phyloP scores from a whole-genome alignment of 2,329 filamentous ascomycete genomes.

The Xylaria digitata region DNA sequence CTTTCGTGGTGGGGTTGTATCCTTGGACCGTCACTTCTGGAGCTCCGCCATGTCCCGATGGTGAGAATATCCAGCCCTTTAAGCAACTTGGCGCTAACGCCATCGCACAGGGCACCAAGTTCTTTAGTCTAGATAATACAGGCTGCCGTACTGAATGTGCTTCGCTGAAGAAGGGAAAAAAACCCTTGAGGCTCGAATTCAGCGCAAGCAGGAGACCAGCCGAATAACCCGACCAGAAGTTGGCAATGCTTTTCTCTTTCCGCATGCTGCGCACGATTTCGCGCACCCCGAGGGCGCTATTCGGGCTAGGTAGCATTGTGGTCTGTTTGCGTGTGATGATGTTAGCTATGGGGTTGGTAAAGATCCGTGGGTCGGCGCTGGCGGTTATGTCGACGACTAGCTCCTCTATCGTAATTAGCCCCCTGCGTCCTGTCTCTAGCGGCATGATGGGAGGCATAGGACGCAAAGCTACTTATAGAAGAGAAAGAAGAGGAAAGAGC shows the following conservation, averaged over 20 bases:
- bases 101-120: slow-evolving; percentile 76
- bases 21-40: slow-evolving; percentile 9
- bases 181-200: slow-evolving; percentile 80
- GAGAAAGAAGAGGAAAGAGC: slow-evolving; percentile 88
- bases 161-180: slow-evolving; percentile 76
- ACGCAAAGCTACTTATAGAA: slow-evolving; percentile 71
- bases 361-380: slow-evolving; percentile 77
- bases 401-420: slow-evolving; percentile 75
- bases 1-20: neutral
- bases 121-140: slow-evolving; percentile 73
- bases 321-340: slow-evolving; percentile 87
- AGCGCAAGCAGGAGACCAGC: slow-evolving; percentile 82
- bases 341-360: slow-evolving; percentile 84
- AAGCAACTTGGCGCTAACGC: slow-evolving; percentile 78
- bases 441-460: slow-evolving; percentile 27
- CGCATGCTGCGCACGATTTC: slow-evolving; percentile 74
- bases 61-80: slow-evolving; percentile 80
- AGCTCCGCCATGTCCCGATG: slow-evolving; percentile 56
- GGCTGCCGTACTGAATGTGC: slow-evolving; percentile 72
- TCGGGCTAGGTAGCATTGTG: slow-evolving; percentile 55
- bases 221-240: slow-evolving; percentile 90
- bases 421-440: slow-evolving; percentile 44
- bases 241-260: slow-evolving; percentile 75
- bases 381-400: slow-evolving; percentile 78
- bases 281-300: slow-evolving; percentile 54